Evolutionary conservation across 1,284 basidiomycete species (phyloP).

Genomic region (Psilocybe mexicana): DNA sequence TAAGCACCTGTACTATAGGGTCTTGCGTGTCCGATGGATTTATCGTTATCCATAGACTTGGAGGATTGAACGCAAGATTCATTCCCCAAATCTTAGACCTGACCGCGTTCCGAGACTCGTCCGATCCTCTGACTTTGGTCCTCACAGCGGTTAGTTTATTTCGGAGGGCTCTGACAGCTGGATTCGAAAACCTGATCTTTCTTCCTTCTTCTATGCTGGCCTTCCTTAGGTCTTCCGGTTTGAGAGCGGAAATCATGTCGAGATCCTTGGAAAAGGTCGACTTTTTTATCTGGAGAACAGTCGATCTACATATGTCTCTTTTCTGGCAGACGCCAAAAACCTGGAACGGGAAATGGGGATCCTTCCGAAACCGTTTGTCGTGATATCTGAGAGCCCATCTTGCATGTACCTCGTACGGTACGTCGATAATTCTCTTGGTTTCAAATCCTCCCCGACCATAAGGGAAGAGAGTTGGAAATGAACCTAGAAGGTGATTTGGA

Average conservation of each 20-base stretch:
- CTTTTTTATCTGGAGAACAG: conserved; percentile 12
- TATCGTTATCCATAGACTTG: conserved; percentile 32
- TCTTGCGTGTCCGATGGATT: conserved; percentile 35
- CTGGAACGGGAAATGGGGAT: conserved; percentile 7
- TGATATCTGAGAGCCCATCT: conserved; percentile 37
- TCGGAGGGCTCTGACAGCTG: conserved; percentile 4
- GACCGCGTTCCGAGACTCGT: conserved; percentile 18
- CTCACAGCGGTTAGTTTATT: conserved; percentile 18
- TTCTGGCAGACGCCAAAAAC: conserved; percentile 13
- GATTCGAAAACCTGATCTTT: conserved; percentile 1
- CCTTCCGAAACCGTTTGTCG: conserved; percentile 31
- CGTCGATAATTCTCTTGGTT: conserved; percentile 6
- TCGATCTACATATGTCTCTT: conserved; percentile 5
- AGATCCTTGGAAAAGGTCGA: neutral
- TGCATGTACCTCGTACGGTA: conserved; percentile 34
- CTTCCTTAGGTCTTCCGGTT: conserved; percentile 9
- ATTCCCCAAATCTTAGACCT: conserved; percentile 25
- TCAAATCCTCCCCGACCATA: conserved; percentile 42
- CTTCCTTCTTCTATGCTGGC: conserved; percentile 6
- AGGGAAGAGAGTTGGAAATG: conserved; percentile 34
- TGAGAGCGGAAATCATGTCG: neutral
- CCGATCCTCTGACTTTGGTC: conserved; percentile 22
- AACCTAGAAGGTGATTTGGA: conserved; percentile 28
- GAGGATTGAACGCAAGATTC: conserved; percentile 8
- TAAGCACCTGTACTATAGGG: conserved; percentile 39